Percentiles rank a stretch among this genome's conserved stretches.
Conservation (phyloP, 352 stramenopile genomes). For the Globisporangium barbulae region DNA sequence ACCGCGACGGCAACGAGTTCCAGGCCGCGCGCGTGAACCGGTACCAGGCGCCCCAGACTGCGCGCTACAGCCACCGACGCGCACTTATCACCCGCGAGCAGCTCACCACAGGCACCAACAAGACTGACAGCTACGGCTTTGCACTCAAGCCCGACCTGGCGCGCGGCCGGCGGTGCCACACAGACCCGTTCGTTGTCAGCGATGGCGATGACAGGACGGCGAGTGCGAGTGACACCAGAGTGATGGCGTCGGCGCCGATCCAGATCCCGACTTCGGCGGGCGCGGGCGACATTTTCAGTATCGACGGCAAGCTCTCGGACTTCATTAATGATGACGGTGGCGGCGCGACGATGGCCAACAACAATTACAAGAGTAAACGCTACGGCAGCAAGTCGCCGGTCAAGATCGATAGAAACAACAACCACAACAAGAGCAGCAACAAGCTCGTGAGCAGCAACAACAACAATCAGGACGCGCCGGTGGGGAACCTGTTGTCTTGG, state of each 20-base stretch:
- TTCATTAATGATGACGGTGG: not conserved
- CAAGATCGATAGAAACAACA: not conserved
- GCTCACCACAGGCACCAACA: not conserved
- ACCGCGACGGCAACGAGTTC: conserved; percentile 22
- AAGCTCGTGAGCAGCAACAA: not conserved
- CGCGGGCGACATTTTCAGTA: not conserved
- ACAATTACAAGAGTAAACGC: not conserved
- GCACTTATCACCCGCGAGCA: not conserved
- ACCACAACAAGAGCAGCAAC: conserved; percentile 1
- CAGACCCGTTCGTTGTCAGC: conserved; percentile 27
- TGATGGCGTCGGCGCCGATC: conserved; percentile 55
- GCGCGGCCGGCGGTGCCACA: conserved; percentile 30
- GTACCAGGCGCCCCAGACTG: conserved; percentile 11
- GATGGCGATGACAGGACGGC: conserved; percentile 8
- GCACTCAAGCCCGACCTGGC: conserved; percentile 18
- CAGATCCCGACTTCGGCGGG: conserved; percentile 41
- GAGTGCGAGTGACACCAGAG: not conserved
- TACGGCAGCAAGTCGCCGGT: conserved; percentile 4
- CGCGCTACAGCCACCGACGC: conserved; percentile 11
- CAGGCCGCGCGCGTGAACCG: conserved; percentile 19
- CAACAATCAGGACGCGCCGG: conserved; percentile 16
- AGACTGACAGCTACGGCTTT: conserved; percentile 21
- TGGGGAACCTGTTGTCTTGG: conserved; percentile 52
- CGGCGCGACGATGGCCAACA: not conserved
- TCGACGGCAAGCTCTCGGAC: conserved; percentile 20